A percentile compares a stretch with the other conserved stretches of the same genome.
phyloP scores from a whole-genome alignment of 129 eudicot genomes.

The Helichrysum umbraculigerum region DNA sequence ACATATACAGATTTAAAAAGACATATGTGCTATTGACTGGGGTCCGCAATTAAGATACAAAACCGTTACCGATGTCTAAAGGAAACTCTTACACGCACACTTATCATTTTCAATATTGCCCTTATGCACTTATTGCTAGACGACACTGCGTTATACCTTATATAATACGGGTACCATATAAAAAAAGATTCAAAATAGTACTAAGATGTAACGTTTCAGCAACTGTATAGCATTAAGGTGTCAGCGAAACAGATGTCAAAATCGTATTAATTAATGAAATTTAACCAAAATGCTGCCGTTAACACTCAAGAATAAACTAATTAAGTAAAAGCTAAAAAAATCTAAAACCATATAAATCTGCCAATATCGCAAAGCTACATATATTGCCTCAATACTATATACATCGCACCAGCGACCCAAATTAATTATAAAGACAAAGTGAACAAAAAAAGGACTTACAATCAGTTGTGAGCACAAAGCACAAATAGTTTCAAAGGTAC shows the following conservation, averaged over 20 bases:
- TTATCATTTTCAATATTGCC: no score
- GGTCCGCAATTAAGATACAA: neutral
- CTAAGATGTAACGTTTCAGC: no score
- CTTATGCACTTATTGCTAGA: no score
- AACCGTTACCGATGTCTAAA: neutral
- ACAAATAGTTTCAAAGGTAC: constrained; percentile 5
- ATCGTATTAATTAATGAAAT: neutral
- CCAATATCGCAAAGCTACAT: constrained; percentile 1
- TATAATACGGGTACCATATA: no score
- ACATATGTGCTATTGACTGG: neutral
- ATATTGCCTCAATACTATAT: constrained; percentile 42
- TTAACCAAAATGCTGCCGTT: neutral
- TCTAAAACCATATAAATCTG: no score
- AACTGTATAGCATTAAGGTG: no score
- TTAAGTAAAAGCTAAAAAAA: neutral
- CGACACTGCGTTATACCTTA: no score
- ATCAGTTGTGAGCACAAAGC: constrained; percentile 1
- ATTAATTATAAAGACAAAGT: constrained; percentile 2
- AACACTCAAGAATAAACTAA: constrained; percentile 1
- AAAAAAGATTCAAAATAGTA: no score
- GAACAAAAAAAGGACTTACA: neutral
- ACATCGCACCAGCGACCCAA: constrained; percentile 34
- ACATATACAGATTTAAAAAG: neutral
- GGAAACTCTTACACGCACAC: no score
- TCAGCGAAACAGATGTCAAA: no score